Base-by-base conservation (phyloP, 2,329 filamentous ascomycete genomes). In the Colletotrichum sp. region DNA sequence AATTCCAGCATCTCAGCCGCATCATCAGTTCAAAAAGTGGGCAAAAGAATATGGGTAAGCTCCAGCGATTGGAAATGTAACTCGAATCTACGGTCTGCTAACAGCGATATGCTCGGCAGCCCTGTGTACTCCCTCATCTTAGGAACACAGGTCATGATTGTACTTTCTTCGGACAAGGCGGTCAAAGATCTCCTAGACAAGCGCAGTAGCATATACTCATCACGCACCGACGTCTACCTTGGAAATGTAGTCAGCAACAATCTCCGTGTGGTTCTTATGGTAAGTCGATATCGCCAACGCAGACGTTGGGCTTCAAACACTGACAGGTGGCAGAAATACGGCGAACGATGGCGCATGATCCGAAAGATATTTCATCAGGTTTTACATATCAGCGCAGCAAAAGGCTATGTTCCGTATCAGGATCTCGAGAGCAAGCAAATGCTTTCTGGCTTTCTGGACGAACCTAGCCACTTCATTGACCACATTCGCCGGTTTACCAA, bases 101-200 rank as follows among this genome's bases (percentile, higher is more conserved):
- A 63, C 6, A 9, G 4, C 32, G 3, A n/a, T 34, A 8, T 30
- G 3, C 4, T 7, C 12, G 8, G 16, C 21, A 74, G 89, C 0
- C 88, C 89, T 0, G 79, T 91, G 0, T 91, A 89, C 79, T 88
- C 86, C 1, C 81, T 91, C 4, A 88, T 90, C 2, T 81, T 90
- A 0, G 89, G 90, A 1, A 87, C 87, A 0, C 85, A 87, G 55
- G 82, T 84, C 8, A 80, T 90, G 78, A 82, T 91, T 18, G 86
- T 91, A 0, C 80, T 91, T 0, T 87, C 84, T 0, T 86, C 84
- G 1, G 85, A 87, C 32, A 76, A 84, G 68, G 86, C 84, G 1
- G 85, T 91, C 36, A 90, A 88, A 67, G 89, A 91, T 8, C 79
- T 91, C 6, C 76, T 91, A 4, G 90, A 91, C 71, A 88, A 88